phyloP scores from a whole-genome alignment of 345 rosid genomes.

The Eucalyptus cloeziana region DNA sequence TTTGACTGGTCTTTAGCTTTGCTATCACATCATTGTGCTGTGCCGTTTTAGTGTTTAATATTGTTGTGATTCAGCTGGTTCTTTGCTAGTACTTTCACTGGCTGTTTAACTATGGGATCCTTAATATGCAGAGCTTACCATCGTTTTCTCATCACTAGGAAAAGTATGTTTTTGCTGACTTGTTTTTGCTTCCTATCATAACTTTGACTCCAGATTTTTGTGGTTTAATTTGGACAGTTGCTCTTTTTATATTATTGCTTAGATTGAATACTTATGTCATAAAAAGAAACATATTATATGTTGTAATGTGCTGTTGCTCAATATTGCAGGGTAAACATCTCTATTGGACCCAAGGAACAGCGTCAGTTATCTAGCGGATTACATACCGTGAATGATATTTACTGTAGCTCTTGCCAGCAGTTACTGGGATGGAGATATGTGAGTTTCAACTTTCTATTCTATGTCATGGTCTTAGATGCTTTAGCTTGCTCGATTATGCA shows the following conservation, averaged over 20 bases:
- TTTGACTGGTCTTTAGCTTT: not conserved
- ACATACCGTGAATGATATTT: conserved; percentile 25
- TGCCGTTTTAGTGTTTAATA: not conserved
- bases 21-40: not conserved
- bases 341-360: conserved; percentile 19
- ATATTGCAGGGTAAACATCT: conserved; percentile 21
- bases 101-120: not conserved
- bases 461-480: not conserved
- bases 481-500: not conserved
- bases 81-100: not conserved
- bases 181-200: not conserved
- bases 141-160: not conserved
- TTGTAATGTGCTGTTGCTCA: not conserved
- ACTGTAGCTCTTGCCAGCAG: conserved; percentile 33
- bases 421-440: conserved; percentile 33
- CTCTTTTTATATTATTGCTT: not conserved
- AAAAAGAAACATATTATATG: not conserved
- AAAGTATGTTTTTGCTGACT: not conserved
- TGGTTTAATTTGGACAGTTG: not conserved
- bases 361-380: conserved; percentile 13
- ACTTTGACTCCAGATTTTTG: not conserved
- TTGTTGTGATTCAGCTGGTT: not conserved
- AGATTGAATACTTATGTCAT: not conserved
- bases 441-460: not conserved
- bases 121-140: not conserved